phyloP scores from a whole-genome alignment of 2,329 filamentous ascomycete genomes.

The Tolypocladium tundrense region DNA sequence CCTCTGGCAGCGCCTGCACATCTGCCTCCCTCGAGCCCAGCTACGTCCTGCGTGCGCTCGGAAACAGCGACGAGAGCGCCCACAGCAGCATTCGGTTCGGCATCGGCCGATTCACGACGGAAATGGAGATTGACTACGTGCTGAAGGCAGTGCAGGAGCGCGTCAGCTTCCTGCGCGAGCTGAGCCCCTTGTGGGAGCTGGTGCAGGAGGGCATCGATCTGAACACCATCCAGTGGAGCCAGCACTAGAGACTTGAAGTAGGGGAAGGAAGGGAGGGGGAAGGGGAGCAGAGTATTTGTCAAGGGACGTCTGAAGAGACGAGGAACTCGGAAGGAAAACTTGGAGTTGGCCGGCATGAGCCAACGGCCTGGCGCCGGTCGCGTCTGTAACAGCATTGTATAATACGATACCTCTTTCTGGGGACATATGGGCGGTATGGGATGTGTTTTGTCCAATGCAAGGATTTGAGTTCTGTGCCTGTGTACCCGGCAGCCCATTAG shows the following conservation, averaged over 20 bases:
- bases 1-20: constrained; percentile 93
- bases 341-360: constrained; percentile 1
- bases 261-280: neutral
- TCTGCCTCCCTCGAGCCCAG: constrained; percentile 93
- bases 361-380: constrained; percentile 8
- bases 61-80: constrained; percentile 93
- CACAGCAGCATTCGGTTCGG: constrained; percentile 97
- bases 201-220: constrained; percentile 95
- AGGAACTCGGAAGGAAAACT: neutral
- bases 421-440: neutral
- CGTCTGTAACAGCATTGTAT: constrained; percentile 23
- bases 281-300: neutral
- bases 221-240: constrained; percentile 96
- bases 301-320: neutral
- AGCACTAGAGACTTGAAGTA: constrained; percentile 51
- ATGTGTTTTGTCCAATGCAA: neutral
- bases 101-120: constrained; percentile 93
- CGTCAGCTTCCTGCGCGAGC: constrained; percentile 84
- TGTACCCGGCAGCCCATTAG: neutral
- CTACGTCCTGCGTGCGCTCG: constrained; percentile 88
- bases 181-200: constrained; percentile 94
- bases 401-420: constrained; percentile 21
- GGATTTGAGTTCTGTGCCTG: neutral
- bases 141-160: constrained; percentile 86
- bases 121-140: constrained; percentile 93